phyloP scores from a whole-genome alignment of 768 basidiomycete genomes.

The Trametes cinnabarina region DNA sequence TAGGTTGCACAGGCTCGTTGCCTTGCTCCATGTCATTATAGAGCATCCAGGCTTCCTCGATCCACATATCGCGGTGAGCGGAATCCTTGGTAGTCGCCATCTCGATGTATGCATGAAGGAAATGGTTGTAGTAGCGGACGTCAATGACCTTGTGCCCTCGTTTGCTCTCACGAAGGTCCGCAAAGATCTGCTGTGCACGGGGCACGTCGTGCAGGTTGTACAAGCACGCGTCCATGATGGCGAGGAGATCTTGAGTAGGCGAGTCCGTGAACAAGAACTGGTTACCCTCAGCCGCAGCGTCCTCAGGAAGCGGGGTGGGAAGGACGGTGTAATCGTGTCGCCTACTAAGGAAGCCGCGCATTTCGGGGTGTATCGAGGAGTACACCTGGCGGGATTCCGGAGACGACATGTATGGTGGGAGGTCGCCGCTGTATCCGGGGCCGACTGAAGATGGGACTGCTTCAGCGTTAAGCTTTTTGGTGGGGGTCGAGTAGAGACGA shows the following conservation, averaged over 20 bases:
- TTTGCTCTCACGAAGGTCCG: constrained; percentile 47
- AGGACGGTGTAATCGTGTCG: constrained; percentile 53
- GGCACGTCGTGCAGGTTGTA: constrained; percentile 71
- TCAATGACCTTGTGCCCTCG: constrained; percentile 49
- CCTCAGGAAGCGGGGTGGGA: constrained; percentile 62
- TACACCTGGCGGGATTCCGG: constrained; percentile 21
- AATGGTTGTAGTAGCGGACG: constrained; percentile 55
- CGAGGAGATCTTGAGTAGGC: constrained; percentile 62
- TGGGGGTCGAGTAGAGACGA: constrained; percentile 67
- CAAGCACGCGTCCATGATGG: constrained; percentile 83
- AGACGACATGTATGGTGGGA: constrained; percentile 35
- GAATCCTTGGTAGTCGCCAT: constrained; percentile 52
- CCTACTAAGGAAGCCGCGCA: constrained; percentile 52
- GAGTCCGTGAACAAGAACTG: constrained; percentile 65
- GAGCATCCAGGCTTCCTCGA: constrained; percentile 59
- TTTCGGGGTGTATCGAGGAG: constrained; percentile 31
- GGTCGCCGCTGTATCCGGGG: constrained; percentile 37
- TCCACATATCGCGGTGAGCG: constrained; percentile 50
- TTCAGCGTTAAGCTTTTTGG: constrained; percentile 53
- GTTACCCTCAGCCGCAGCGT: constrained; percentile 38
- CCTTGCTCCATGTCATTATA: constrained; percentile 55
- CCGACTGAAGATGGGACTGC: constrained; percentile 43
- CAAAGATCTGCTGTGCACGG: constrained; percentile 74
- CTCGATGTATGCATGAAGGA: constrained; percentile 62
- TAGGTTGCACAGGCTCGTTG: constrained; percentile 48